Evolutionary conservation across 2,329 filamentous ascomycete genomes (phyloP), one percentile per base, ranked within the genome.

Genomic region (Pseudopyrenochaeta lycopersici): DNA sequence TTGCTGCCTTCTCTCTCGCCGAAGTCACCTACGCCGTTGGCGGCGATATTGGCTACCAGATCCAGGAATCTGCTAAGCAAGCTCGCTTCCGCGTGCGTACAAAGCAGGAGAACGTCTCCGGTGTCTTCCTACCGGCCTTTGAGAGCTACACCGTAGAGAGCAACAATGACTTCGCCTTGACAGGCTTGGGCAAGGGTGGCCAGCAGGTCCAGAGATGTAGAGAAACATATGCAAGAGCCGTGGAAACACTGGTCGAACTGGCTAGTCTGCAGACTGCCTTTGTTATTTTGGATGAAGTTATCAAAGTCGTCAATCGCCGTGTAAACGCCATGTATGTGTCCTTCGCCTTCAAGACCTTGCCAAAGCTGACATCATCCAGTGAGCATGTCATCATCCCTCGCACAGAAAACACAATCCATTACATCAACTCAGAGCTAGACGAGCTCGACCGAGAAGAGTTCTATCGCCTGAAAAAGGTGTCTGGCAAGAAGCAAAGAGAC

Each of bases 401-500:
- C 63, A 99, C 95, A 12, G 95, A 99, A 76, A 99, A 98, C 72
- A 99, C 95, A n/a, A 99, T 99, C 82, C 97, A 97, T 80, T 99
- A 98, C 73, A 98, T 98, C 84, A 98, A 98, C 80, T 97, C 94
- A 1, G 95, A 99, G 76, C 85, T 99, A 14, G 95, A 99, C 73
- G 95, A 99, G 79, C 83, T 99, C 45, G 96, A 98, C 78, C 87
- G 95, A 82, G 95, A 98, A 76, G 95, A 99, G 75, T 99, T 99
- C 77, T 99, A 97, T 79, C 85, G 95, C 63, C 79, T 99, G 73
- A 99, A 99, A 81, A 99, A 99, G 83, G 84, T 95, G 73, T 90
- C 90, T 71, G 87, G 86, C 23, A 90, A 88, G 75, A 89, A 88
- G 72, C 84, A 86, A 62, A 74, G 81, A 54, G 80, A 80, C 31